Conservation (phyloP, 345 rosid species). For the Alliaria petiolata region DNA sequence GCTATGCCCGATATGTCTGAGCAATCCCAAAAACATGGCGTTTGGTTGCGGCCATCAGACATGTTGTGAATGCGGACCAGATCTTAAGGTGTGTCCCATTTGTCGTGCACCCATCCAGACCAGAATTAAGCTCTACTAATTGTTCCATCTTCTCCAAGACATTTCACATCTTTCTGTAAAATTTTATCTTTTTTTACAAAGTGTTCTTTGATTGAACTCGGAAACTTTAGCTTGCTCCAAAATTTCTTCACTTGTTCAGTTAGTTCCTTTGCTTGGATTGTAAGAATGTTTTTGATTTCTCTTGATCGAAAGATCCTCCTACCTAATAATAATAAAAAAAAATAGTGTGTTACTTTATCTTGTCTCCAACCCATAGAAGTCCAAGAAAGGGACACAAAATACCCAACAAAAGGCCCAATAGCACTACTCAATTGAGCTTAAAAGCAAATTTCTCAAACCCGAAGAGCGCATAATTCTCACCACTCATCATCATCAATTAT, state of each 20-base stretch:
- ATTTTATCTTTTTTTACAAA: not conserved
- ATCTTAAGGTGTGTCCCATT: slow-evolving; percentile 72
- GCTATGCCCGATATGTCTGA: slow-evolving; percentile 86
- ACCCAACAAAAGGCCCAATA: slow-evolving; percentile 10
- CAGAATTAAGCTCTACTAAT: slow-evolving; percentile 82
- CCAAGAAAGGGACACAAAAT: not conserved
- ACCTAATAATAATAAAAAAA: no score
- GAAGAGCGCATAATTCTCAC: no score
- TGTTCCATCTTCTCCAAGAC: not conserved
- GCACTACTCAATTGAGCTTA: not conserved
- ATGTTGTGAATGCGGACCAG: slow-evolving; percentile 83
- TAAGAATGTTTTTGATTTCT: not conserved
- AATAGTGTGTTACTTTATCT: not conserved
- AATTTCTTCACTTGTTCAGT: not conserved
- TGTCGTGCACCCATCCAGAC: slow-evolving; percentile 66
- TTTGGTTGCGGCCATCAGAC: slow-evolving; percentile 99
- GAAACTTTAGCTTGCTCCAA: not conserved
- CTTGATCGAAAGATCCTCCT: not conserved
- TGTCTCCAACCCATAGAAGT: not conserved
- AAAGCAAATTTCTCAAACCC: no score
- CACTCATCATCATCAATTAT: slow-evolving; percentile 22
- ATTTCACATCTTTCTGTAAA: slow-evolving; percentile 14
- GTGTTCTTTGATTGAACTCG: slow-evolving; percentile 20
- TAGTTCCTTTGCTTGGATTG: slow-evolving; percentile 11
- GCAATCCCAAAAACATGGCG: slow-evolving; percentile 77